Percentiles rank a stretch among this genome's conserved stretches.
Conservation (phyloP, 2,329 filamentous ascomycete species). For the Podosphaera fusca region DNA sequence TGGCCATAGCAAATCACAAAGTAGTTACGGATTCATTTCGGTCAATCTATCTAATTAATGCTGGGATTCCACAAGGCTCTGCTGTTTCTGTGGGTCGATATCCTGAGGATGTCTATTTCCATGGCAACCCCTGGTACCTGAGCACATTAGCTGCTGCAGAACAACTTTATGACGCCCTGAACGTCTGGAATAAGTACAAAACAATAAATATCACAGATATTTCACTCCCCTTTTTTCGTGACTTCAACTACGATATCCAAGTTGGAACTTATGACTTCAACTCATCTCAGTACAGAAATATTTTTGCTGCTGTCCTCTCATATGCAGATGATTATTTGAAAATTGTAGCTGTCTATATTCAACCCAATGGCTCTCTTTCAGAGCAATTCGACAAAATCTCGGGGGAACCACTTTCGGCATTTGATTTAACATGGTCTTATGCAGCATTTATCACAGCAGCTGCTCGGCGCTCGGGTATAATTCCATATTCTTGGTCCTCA, state of each 20-base stretch:
- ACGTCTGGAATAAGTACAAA: slow-evolving; percentile 41
- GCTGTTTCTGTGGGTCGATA: slow-evolving; percentile 45
- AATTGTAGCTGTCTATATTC: slow-evolving; percentile 25
- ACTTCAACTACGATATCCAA: slow-evolving; percentile 32
- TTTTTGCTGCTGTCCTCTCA: slow-evolving; percentile 34
- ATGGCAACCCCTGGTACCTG: slow-evolving; percentile 65
- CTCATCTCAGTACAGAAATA: slow-evolving; percentile 34
- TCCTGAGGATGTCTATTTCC: slow-evolving; percentile 50
- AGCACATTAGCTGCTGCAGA: slow-evolving; percentile 57
- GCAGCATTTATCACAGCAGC: slow-evolving; percentile 43
- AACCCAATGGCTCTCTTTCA: slow-evolving; percentile 35
- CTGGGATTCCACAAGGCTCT: slow-evolving; percentile 31
- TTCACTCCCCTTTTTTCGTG: slow-evolving; percentile 50
- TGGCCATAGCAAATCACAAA: slow-evolving; percentile 54
- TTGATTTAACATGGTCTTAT: slow-evolving; percentile 52
- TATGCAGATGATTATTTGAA: slow-evolving; percentile 37
- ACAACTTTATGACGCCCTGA: slow-evolving; percentile 54
- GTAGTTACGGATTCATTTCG: slow-evolving; percentile 55
- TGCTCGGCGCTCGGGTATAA: slow-evolving; percentile 28
- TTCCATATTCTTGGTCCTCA: slow-evolving; percentile 32
- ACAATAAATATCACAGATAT: slow-evolving; percentile 39
- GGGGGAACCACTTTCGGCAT: slow-evolving; percentile 35
- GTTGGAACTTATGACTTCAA: slow-evolving; percentile 41
- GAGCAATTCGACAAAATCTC: slow-evolving; percentile 39
- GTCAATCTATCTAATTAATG: slow-evolving; percentile 44